Percentiles rank a stretch among this genome's conserved stretches.
Evolutionary conservation across 2,329 filamentous ascomycete species (phyloP).

Genomic region (Mariannaea elegans): DNA sequence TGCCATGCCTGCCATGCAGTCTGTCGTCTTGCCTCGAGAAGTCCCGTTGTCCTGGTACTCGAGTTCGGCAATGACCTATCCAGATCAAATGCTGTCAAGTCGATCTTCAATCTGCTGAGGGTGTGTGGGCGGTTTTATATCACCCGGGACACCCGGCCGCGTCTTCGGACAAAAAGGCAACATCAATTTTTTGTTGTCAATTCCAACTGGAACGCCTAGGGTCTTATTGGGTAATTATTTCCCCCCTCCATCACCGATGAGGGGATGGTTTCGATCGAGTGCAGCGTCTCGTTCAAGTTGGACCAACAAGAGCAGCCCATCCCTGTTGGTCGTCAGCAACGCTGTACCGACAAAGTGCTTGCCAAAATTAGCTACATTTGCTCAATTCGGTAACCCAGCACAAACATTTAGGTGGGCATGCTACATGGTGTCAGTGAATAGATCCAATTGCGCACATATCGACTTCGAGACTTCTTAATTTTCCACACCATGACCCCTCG

Average conservation of each 20-base stretch:
- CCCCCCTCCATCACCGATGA: not conserved
- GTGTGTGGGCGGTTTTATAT: not conserved
- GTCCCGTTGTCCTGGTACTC: not conserved
- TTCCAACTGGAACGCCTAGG: slow-evolving; percentile 7
- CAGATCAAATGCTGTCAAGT: slow-evolving; percentile 1
- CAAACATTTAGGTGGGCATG: not conserved
- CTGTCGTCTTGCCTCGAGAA: not conserved
- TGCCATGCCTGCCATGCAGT: not conserved
- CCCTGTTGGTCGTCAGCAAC: slow-evolving; percentile 1
- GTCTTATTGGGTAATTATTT: not conserved
- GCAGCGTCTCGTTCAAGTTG: slow-evolving; percentile 18
- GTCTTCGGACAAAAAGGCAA: not conserved
- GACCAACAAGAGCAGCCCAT: slow-evolving; percentile 18
- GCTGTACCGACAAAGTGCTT: not conserved
- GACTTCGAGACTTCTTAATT: not conserved
- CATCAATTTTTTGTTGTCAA: not conserved
- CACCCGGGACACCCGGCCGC: slow-evolving; percentile 1
- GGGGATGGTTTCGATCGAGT: slow-evolving; percentile 16
- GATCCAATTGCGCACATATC: not conserved
- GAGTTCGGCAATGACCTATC: slow-evolving; percentile 1
- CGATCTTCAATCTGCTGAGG: not conserved
- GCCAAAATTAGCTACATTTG: not conserved
- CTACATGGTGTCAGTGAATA: not conserved
- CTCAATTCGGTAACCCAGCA: not conserved
- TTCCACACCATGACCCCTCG: not conserved